Base-by-base conservation (phyloP, 108 stramenopile genomes). In the Cyclotella baltica region DNA sequence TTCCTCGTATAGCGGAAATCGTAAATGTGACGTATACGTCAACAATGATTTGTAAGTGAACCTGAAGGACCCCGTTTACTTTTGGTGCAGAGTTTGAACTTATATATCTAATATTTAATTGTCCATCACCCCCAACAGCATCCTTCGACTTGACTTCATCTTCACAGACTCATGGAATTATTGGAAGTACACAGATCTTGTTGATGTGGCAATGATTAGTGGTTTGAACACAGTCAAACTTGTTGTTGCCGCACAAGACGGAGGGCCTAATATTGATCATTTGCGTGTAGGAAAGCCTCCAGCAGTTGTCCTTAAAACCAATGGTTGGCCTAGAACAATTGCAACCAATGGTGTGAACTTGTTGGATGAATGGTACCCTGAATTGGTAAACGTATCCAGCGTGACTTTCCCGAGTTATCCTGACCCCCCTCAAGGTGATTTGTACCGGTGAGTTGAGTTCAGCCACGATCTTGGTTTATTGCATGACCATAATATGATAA, bases 251-350 rank as follows among this genome's bases (percentile, higher is more conserved):
- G 63, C 73, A 22, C 70, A 72, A 64, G 35, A 68, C 48, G 82
- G 65, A 15, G 77, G 77, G 11, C 77, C 83, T 1, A 80, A 80
- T 23, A 84, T 84, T 52, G 83, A 84, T 71, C 79, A 80, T 61
- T 52, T 84, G 52, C 31, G 83, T 15, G 20, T 84, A 3, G 83
- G 83, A 8, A 80, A 80, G 48, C 79, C 77, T 46, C 72, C 82
- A 22, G 82, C 82, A 23, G 55, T 74, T 3, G 57, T 78, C 27
- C 55, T 83, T 31, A 83, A 73, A 46, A 83, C 62, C 18, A 81
- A 81, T 71, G 80, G 80, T 4, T 75, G 69, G 74, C 55, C 74
- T 9, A 57, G 80, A 16, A 55, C 37, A 6, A 62, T 81, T 34
- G 74, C 74, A 28, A 81, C 50, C 62, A 81, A 71, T 62, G 80